Evolutionary conservation across 306 rosid species (phyloP).

Genomic region (Medicago arabica): DNA sequence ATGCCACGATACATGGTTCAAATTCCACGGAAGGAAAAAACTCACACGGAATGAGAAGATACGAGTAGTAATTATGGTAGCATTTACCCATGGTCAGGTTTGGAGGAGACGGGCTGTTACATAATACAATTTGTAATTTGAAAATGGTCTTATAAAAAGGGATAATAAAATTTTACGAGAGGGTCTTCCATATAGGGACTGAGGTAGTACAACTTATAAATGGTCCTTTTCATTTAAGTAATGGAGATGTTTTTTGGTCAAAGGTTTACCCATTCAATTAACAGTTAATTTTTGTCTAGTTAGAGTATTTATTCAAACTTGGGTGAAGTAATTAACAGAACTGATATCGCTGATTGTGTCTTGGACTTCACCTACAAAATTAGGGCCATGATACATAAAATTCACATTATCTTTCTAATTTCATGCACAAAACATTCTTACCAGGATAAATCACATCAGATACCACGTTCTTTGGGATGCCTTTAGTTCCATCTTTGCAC

Average conservation of each 20-base stretch:
- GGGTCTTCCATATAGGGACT: background rate
- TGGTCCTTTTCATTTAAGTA: background rate
- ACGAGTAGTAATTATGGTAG: no score
- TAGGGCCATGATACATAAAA: constrained; percentile 18
- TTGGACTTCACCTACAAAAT: constrained; percentile 20
- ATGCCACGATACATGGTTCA: no score
- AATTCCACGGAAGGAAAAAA: no score
- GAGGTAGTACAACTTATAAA: background rate
- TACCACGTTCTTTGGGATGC: constrained; percentile 61
- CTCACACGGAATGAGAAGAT: no score
- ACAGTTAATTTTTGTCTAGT: background rate
- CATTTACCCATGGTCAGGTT: no score
- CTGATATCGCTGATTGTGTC: constrained; percentile 1
- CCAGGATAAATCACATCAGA: constrained; percentile 79
- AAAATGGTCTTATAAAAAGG: background rate
- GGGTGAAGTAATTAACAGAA: constrained; percentile 13
- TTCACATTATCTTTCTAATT: constrained; percentile 31
- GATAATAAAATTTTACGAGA: background rate
- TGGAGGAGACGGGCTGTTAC: no score
- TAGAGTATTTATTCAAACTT: constrained; percentile 13
- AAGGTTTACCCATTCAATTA: background rate
- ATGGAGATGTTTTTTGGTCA: constrained; percentile 14
- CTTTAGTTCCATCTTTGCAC: constrained; percentile 79
- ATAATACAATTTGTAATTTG: background rate
- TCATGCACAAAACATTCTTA: constrained; percentile 37